A percentile compares a stretch with the other conserved stretches of the same genome.
These are phyloP conservation scores for Cladosporium sphaerospermum DNA, from an alignment of 2,329 filamentous ascomycete species.

Conservation along the genomic window DNA sequence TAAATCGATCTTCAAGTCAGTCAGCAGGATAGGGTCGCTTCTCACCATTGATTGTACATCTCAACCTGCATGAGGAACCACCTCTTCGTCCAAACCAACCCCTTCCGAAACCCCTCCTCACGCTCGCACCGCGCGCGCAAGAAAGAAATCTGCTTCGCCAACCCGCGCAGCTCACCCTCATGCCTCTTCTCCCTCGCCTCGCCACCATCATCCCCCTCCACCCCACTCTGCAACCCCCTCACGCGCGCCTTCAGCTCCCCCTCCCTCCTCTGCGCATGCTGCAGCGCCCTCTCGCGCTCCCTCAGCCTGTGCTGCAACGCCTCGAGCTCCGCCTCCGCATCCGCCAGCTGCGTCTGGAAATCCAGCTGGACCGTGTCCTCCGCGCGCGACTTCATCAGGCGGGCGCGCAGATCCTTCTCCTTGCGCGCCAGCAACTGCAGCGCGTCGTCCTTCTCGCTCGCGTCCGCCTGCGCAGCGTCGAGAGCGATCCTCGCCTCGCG, in stretches of 20 bases:
- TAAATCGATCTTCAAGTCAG: not conserved
- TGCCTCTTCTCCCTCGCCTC: constrained; percentile 61
- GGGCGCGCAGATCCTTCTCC: constrained; percentile 36
- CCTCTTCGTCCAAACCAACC: constrained; percentile 79
- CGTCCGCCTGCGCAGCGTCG: constrained; percentile 30
- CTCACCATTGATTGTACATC: constrained; percentile 85
- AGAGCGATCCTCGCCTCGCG: constrained; percentile 30
- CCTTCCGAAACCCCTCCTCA: constrained; percentile 71
- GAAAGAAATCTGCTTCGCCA: constrained; percentile 87
- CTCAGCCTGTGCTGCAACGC: constrained; percentile 31
- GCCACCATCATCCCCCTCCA: constrained; percentile 6
- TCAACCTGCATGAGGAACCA: constrained; percentile 74
- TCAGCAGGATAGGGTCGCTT: constrained; percentile 25
- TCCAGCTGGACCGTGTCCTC: constrained; percentile 31
- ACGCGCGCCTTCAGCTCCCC: constrained; percentile 31
- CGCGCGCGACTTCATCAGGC: constrained; percentile 23
- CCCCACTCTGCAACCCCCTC: constrained; percentile 20
- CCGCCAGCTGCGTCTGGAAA: constrained; percentile 33
- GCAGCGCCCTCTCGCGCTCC: constrained; percentile 26
- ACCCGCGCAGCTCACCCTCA: constrained; percentile 68
- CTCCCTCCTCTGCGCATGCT: constrained; percentile 27
- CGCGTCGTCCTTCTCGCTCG: constrained; percentile 39
- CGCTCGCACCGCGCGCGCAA: constrained; percentile 74
- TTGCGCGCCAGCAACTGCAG: constrained; percentile 32
- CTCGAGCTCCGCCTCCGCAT: constrained; percentile 36